phyloP scores from a whole-genome alignment of 352 stramenopile genomes.

The Globisporangium heterothallicum region DNA sequence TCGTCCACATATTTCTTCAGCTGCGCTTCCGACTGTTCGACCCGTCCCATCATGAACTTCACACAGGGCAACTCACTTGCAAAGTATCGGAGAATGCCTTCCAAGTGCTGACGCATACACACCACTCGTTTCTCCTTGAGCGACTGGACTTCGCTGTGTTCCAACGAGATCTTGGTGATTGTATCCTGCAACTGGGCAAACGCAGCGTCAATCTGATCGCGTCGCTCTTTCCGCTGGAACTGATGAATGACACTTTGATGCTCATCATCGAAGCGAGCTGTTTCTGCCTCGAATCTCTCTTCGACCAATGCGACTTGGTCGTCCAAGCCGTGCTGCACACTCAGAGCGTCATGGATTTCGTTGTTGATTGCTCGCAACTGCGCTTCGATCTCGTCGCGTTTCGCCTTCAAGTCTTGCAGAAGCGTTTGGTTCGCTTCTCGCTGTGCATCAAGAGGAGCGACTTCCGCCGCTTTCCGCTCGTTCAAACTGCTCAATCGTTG shows the following conservation, averaged over 20 bases:
- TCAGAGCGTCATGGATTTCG: slow-evolving; percentile 37
- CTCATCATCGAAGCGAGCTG: slow-evolving; percentile 34
- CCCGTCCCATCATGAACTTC: slow-evolving; percentile 73
- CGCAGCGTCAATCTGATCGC: slow-evolving; percentile 29
- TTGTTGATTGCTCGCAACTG: slow-evolving; percentile 44
- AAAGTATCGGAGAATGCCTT: slow-evolving; percentile 68
- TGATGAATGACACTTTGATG: slow-evolving; percentile 40
- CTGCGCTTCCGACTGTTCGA: slow-evolving; percentile 38
- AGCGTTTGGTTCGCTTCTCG: slow-evolving; percentile 12
- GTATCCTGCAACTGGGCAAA: slow-evolving; percentile 29
- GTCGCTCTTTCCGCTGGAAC: slow-evolving; percentile 30
- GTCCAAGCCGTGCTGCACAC: slow-evolving; percentile 34
- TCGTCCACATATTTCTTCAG: slow-evolving; percentile 35
- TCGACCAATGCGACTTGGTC: slow-evolving; percentile 43
- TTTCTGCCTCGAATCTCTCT: slow-evolving; percentile 40
- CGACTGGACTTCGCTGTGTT: slow-evolving; percentile 34
- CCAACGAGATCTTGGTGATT: slow-evolving; percentile 30
- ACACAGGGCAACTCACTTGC: slow-evolving; percentile 69
- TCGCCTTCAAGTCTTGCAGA: slow-evolving; percentile 26
- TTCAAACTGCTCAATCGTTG: slow-evolving; percentile 31
- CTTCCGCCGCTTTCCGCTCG: slow-evolving; percentile 27
- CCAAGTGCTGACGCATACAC: slow-evolving; percentile 53
- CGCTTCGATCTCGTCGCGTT: slow-evolving; percentile 47
- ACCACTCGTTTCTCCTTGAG: slow-evolving; percentile 40
- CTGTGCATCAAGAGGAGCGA: slow-evolving; percentile 30